Evolutionary conservation across 2,329 filamentous ascomycete genomes (phyloP), one percentile per base, ranked within the genome.

Genomic region (Purpureocillium takamizusanense): DNA sequence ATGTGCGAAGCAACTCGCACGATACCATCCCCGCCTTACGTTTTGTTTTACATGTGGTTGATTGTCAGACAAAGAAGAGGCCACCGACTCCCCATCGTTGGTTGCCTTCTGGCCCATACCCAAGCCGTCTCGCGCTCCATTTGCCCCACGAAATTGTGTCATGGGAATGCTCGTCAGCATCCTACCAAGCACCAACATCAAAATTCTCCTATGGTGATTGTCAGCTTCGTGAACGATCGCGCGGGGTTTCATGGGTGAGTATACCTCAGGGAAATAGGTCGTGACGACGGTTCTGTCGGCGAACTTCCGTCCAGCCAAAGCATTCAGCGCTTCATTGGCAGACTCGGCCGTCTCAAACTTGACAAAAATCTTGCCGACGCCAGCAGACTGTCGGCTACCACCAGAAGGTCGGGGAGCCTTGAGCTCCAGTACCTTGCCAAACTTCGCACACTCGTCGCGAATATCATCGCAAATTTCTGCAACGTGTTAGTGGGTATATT

Each of bases 311-410:
- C 92, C 92, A 23, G 94, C 92, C 51, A 99, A 70, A n/a, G 87
- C 82, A 52, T 83, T 81, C 40, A 98, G 70, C 7, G 92, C 94
- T 54, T 86, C 89, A 45, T 84, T 82, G 15, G 90, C 86, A 8
- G 81, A 78, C 36, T 88, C 86, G 3, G 76, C 67, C 3, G 71
- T 76, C 47, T 92, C 86, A 55, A 87, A 98, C 60, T 95, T 97
- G 67, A 98, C 82, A 58, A 83, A 98, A 50, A 99, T 97, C 72
- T 97, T 98, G 57, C 92, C 92, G 16, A 98, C 88, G 34, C 92
- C 92, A 23, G 86, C 77, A 16, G 83, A 86, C 57, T 92, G 83
- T 51, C 88, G 79, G 59, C 81, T 86, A 35, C 86, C 87, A 50
- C 86, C 85, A 16, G 77, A 79, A 2, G 92, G 90, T 42, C 92